These are phyloP conservation scores for Trichosanthes truncata DNA, from an alignment of 306 rosid genomes.

Conservation along the genomic window DNA sequence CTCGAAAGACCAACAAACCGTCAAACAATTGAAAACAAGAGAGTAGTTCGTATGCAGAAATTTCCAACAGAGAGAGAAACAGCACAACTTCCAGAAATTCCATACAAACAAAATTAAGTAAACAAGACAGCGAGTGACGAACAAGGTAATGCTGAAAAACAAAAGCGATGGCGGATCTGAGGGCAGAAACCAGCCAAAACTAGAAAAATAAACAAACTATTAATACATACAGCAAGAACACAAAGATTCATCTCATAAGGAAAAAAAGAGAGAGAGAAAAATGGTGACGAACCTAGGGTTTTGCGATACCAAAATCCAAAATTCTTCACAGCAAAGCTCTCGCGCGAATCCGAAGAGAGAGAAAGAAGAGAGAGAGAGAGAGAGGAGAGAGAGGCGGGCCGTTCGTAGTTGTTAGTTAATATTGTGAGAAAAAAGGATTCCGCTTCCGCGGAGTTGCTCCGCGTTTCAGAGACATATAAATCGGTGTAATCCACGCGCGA, in stretches of 20 bases:
- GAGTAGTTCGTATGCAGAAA: neutral
- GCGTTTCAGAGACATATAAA: slow-evolving; percentile 23
- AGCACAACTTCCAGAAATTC: slow-evolving; percentile 15
- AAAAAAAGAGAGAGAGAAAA: slow-evolving; percentile 28
- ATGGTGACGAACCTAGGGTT: slow-evolving; percentile 51
- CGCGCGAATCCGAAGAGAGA: slow-evolving; percentile 35
- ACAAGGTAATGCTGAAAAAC: slow-evolving; percentile 8
- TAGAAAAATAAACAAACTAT: neutral
- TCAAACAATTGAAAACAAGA: neutral
- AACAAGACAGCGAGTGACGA: neutral
- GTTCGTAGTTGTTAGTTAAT: slow-evolving; percentile 40
- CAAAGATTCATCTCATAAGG: slow-evolving; percentile 15
- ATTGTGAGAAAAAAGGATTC: slow-evolving; percentile 17
- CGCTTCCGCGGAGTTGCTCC: slow-evolving; percentile 35
- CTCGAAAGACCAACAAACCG: neutral
- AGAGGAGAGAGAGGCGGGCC: slow-evolving; percentile 15
- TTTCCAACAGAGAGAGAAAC: neutral
- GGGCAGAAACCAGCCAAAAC: slow-evolving; percentile 7
- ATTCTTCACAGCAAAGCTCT: slow-evolving; percentile 13
- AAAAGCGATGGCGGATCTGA: slow-evolving; percentile 49
- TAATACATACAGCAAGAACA: neutral
- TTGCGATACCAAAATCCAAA: slow-evolving; percentile 22
- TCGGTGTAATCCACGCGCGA: slow-evolving; percentile 14
- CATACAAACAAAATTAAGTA: slow-evolving; percentile 2
- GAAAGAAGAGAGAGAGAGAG: slow-evolving; percentile 21